Evolutionary conservation across 495 filamentous ascomycete species (phyloP).

Genomic region (Glonium stellatum): DNA sequence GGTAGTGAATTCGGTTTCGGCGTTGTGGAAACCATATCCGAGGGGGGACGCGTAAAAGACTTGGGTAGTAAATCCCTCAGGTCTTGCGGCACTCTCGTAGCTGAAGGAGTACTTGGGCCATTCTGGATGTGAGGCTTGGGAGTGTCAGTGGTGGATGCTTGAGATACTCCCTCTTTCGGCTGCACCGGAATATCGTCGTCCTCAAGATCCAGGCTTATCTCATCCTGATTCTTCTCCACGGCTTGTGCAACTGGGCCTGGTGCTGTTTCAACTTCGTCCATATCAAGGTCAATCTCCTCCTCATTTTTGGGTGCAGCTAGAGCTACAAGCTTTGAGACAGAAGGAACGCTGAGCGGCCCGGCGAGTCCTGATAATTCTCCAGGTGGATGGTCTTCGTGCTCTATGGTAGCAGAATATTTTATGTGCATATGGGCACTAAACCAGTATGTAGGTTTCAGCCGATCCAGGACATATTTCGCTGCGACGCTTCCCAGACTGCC

Average conservation of each 20-base stretch:
- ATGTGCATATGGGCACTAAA: constrained; percentile 91
- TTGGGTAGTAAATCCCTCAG: constrained; percentile 61
- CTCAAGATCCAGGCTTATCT: constrained; percentile 25
- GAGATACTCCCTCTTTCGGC: constrained; percentile 6
- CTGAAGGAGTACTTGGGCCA: neutral
- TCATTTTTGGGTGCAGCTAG: constrained; percentile 21
- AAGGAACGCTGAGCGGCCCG: neutral
- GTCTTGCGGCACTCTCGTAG: constrained; percentile 44
- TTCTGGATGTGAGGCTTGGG: neutral
- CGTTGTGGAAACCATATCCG: constrained; percentile 18
- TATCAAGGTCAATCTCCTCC: constrained; percentile 39
- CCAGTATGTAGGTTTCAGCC: constrained; percentile 78
- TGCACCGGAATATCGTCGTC: constrained; percentile 16
- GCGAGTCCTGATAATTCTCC: neutral
- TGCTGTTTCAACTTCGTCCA: constrained; percentile 24
- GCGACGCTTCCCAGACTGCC: constrained; percentile 72
- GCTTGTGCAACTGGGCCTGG: neutral
- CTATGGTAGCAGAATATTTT: constrained; percentile 68
- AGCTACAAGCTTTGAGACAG: neutral
- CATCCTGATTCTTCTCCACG: constrained; percentile 1
- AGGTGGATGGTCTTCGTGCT: constrained; percentile 42
- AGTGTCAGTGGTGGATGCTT: neutral
- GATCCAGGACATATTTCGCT: constrained; percentile 68
- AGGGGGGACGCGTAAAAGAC: constrained; percentile 47
- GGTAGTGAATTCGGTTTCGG: constrained; percentile 14